These are phyloP conservation scores for Coemansia sp. DNA, from an alignment of 192 early-diverging fungal species.

Conservation along the genomic window DNA sequence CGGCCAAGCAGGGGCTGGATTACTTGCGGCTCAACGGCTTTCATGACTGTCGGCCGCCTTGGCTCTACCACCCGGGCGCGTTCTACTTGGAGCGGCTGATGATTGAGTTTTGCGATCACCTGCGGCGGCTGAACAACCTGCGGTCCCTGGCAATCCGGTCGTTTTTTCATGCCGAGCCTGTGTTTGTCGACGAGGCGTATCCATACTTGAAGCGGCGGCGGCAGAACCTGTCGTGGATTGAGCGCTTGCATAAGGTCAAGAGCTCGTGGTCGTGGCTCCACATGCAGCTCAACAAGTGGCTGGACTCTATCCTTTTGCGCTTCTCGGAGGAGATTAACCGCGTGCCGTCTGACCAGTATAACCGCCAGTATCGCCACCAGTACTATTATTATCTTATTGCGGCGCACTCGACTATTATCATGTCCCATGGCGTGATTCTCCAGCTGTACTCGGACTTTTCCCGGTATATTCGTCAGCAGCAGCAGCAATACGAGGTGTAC, in stretches of 20 bases:
- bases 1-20: constrained; percentile 33
- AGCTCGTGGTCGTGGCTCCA: constrained; percentile 53
- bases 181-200: constrained; percentile 48
- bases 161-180: constrained; percentile 45
- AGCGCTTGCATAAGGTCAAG: constrained; percentile 49
- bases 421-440: constrained; percentile 51
- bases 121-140: constrained; percentile 50
- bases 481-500: constrained; percentile 15
- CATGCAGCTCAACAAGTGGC: constrained; percentile 55
- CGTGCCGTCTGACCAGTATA: constrained; percentile 42
- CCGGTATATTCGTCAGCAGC: constrained; percentile 35
- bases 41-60: constrained; percentile 52
- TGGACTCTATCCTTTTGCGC: constrained; percentile 46
- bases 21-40: constrained; percentile 37
- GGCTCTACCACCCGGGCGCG: constrained; percentile 44
- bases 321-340: constrained; percentile 50
- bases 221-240: constrained; percentile 34
- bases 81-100: constrained; percentile 54
- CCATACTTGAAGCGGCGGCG: constrained; percentile 38
- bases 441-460: constrained; percentile 45
- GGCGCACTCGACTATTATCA: constrained; percentile 53
- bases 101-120: constrained; percentile 54
- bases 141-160: constrained; percentile 45
- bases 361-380: constrained; percentile 39
- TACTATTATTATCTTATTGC: constrained; percentile 53